Evolutionary conservation across 1,139 yeast genomes (phyloP).

Genomic region (Debaryomyces sp.): DNA sequence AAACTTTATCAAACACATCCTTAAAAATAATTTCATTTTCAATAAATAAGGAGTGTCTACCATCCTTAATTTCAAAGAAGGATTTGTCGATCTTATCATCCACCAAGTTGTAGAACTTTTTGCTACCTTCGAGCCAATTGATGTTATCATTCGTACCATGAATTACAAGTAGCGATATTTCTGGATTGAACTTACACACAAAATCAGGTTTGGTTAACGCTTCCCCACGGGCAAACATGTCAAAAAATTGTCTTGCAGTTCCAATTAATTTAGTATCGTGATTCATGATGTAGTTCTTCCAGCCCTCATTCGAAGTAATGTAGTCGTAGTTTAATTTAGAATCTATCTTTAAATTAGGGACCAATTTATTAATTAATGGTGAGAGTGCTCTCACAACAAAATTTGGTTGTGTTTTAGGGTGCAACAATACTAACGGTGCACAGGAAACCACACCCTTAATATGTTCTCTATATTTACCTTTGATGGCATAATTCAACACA

Average conservation of each 20-base stretch:
- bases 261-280: conserved; percentile 48
- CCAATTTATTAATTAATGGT: conserved; percentile 47
- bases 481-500: conserved; percentile 68
- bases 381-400: conserved; percentile 45
- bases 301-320: conserved; percentile 56
- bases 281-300: conserved; percentile 45
- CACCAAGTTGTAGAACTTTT: conserved; percentile 45
- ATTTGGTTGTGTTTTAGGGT: conserved; percentile 61
- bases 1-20: conserved; percentile 34
- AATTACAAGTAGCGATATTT: conserved; percentile 50
- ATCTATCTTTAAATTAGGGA: conserved; percentile 60
- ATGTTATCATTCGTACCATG: conserved; percentile 48
- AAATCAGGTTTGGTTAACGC: conserved; percentile 45
- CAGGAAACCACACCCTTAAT: conserved; percentile 60
- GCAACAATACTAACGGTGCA: conserved; percentile 70
- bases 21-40: conserved; percentile 45
- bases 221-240: conserved; percentile 67
- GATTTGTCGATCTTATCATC: conserved; percentile 31
- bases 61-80: conserved; percentile 31
- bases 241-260: conserved; percentile 50
- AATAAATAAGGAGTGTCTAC: conserved; percentile 47
- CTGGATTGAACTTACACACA: conserved; percentile 44
- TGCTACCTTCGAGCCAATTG: conserved; percentile 58
- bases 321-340: conserved; percentile 57
- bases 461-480: conserved; percentile 59